These are phyloP conservation scores for Verticillium dahliae DNA, from an alignment of 2,329 filamentous ascomycete genomes.

Conservation along the genomic window DNA sequence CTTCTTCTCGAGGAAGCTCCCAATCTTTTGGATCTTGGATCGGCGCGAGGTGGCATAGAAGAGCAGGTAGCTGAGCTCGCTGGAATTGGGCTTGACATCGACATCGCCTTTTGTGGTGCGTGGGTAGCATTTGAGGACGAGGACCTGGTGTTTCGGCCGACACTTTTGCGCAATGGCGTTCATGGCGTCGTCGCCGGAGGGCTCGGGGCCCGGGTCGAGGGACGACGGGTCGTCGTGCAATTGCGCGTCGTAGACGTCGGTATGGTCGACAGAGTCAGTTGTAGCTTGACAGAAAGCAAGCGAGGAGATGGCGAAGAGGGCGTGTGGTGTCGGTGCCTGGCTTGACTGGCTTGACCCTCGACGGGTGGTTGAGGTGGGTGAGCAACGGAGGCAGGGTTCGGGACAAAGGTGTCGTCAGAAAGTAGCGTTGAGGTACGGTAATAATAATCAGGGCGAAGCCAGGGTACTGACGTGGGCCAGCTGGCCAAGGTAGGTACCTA, in stretches of 20 bases:
- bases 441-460: too few species aligned
- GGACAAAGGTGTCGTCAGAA: neutral
- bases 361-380: neutral
- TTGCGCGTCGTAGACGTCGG: neutral
- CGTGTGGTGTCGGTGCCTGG: neutral
- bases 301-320: neutral
- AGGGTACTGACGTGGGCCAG: too few species aligned
- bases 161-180: slow-evolving; percentile 60
- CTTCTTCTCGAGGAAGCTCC: slow-evolving; percentile 89
- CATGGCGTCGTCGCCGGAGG: slow-evolving; percentile 35
- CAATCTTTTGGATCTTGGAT: slow-evolving; percentile 94
- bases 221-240: neutral
- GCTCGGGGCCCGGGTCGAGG: slow-evolving; percentile 7
- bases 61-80: slow-evolving; percentile 91
- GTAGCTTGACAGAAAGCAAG: neutral
- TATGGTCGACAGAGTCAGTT: neutral
- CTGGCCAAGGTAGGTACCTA: too few species aligned
- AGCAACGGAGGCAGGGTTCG: neutral
- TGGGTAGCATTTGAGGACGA: slow-evolving; percentile 94
- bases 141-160: slow-evolving; percentile 93
- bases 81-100: slow-evolving; percentile 92
- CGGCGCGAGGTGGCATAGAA: slow-evolving; percentile 94
- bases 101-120: slow-evolving; percentile 84
- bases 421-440: neutral
- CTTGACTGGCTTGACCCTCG: neutral